These are phyloP conservation scores for Quercus gilva DNA, from an alignment of 306 rosid genomes.

Conservation along the genomic window DNA sequence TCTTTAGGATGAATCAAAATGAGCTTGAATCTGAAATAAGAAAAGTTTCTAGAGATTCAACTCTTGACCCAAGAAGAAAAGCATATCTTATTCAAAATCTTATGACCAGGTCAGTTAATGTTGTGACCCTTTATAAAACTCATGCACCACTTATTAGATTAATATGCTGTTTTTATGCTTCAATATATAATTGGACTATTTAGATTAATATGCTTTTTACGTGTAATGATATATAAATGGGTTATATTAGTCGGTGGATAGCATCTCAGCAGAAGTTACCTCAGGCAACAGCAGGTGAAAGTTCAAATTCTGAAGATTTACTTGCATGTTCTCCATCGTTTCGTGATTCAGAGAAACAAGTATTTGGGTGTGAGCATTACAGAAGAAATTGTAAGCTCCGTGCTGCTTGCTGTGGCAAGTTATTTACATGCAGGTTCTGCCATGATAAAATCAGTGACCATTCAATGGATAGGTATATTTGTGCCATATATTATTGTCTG, in stretches of 20 bases:
- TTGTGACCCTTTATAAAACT: not conserved
- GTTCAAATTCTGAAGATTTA: slow-evolving; percentile 42
- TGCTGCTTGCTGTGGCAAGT: slow-evolving; percentile 75
- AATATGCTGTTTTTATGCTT: slow-evolving; percentile 1
- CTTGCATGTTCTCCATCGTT: slow-evolving; percentile 42
- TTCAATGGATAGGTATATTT: slow-evolving; percentile 70
- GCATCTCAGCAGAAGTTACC: slow-evolving; percentile 78
- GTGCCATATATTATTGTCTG: not conserved
- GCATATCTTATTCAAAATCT: slow-evolving; percentile 54
- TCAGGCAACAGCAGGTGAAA: slow-evolving; percentile 41
- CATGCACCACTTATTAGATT: slow-evolving; percentile 1
- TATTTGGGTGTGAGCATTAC: slow-evolving; percentile 72
- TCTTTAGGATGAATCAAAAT: slow-evolving; percentile 51
- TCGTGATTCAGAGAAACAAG: slow-evolving; percentile 44
- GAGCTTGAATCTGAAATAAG: slow-evolving; percentile 54
- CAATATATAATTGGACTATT: slow-evolving; percentile 23
- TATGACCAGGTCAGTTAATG: slow-evolving; percentile 41
- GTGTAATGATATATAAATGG: slow-evolving; percentile 27
- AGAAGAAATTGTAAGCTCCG: slow-evolving; percentile 75
- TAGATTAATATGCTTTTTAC: slow-evolving; percentile 2
- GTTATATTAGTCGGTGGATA: slow-evolving; percentile 50
- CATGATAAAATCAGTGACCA: slow-evolving; percentile 80
- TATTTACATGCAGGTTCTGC: slow-evolving; percentile 72
- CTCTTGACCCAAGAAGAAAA: slow-evolving; percentile 81
- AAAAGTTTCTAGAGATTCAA: slow-evolving; percentile 59